These are phyloP conservation scores for Cynanchum wilfordii DNA, from an alignment of 257 asterid genomes.

Conservation along the genomic window DNA sequence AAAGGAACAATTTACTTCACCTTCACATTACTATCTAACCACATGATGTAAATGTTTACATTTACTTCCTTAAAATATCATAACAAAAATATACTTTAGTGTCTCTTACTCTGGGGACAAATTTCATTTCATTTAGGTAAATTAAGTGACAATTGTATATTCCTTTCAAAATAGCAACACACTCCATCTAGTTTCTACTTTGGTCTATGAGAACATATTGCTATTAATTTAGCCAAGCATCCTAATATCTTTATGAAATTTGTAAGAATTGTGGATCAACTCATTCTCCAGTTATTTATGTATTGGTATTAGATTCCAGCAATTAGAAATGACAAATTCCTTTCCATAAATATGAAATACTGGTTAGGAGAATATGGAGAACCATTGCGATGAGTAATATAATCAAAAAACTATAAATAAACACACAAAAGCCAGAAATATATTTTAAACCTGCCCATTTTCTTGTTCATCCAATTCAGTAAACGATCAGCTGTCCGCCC, in stretches of 20 bases:
- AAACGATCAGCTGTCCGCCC: conserved; percentile 63
- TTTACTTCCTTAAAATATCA: background rate
- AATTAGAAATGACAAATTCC: background rate
- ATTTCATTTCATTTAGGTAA: background rate
- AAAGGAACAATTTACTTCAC: background rate
- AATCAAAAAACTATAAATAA: background rate
- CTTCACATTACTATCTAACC: background rate
- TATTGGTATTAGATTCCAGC: background rate
- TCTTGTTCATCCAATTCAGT: conserved; percentile 76
- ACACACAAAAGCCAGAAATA: background rate
- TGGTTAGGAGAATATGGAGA: background rate
- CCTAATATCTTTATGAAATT: background rate
- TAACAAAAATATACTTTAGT: background rate
- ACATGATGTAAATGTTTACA: background rate
- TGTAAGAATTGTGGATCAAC: background rate
- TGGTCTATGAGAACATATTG: background rate
- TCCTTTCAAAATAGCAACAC: background rate
- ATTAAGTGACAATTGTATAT: background rate
- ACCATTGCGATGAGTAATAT: background rate
- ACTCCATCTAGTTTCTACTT: background rate
- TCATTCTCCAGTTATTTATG: background rate
- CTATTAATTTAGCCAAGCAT: background rate
- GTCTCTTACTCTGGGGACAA: background rate
- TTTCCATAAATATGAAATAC: background rate
- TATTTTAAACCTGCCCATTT: conserved; percentile 53